Percentiles rank a stretch among this genome's conserved stretches.
Evolutionary conservation across 2,329 filamentous ascomycete genomes (phyloP).

Genomic region (Aspergillus persii): DNA sequence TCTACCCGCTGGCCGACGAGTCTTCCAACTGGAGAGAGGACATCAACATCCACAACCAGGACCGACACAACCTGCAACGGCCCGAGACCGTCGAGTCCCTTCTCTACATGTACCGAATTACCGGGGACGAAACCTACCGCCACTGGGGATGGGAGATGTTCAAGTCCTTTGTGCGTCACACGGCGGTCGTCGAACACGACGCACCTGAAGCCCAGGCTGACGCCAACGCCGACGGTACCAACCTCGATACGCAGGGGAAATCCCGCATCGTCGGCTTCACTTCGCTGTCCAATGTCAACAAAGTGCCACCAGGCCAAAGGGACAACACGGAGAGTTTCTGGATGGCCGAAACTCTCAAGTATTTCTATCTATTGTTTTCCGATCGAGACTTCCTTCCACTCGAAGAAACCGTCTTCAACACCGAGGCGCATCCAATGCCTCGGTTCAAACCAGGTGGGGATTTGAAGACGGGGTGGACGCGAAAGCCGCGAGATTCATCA

Average conservation of each 20-base stretch:
- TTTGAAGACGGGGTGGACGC: constrained; percentile 41
- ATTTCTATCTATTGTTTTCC: constrained; percentile 93
- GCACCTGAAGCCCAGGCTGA: constrained; percentile 5
- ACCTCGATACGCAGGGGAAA: constrained; percentile 1
- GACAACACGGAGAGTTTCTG: constrained; percentile 99
- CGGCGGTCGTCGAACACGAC: constrained; percentile 68
- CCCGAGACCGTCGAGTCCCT: constrained; percentile 96
- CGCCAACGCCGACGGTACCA: constrained; percentile 1
- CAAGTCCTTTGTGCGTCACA: constrained; percentile 82
- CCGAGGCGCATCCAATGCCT: constrained; percentile 88
- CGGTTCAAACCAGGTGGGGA: constrained; percentile 70
- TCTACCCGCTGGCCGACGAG: constrained; percentile 29
- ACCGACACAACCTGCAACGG: constrained; percentile 88
- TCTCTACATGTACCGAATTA: constrained; percentile 99
- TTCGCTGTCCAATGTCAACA: constrained; percentile 71
- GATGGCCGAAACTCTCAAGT: constrained; percentile 97
- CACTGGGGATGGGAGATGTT: constrained; percentile 99
- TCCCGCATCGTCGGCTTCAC: constrained; percentile 64
- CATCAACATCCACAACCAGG: constrained; percentile 74
- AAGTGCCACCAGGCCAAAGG: constrained; percentile 63
- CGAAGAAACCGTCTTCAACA: constrained; percentile 88
- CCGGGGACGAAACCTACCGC: constrained; percentile 80
- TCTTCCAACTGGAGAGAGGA: constrained; percentile 67
- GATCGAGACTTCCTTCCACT: constrained; percentile 78
- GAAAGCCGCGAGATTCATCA: constrained; percentile 21